Evolutionary conservation across 768 basidiomycete species (phyloP).

Genomic region (Hygrocybe punicea): DNA sequence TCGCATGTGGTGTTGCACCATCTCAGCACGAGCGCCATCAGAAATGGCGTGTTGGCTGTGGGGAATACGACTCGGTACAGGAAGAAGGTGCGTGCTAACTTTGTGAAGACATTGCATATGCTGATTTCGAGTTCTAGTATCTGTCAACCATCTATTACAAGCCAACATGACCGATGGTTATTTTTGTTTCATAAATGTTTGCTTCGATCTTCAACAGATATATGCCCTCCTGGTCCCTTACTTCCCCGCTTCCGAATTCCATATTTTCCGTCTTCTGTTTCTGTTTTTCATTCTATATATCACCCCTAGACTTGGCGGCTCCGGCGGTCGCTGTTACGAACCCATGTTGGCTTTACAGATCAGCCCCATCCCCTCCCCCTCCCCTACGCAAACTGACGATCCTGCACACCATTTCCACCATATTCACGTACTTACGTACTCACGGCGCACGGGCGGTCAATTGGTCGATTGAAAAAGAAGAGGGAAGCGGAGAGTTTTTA

Average conservation of each 20-base stretch:
- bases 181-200: background rate
- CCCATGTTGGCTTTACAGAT: too few relatives aligned
- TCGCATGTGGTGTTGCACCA: constrained; percentile 94
- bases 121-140: constrained; percentile 48
- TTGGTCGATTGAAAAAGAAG: too few relatives aligned
- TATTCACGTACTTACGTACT: too few relatives aligned
- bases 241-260: background rate
- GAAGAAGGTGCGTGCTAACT: constrained; percentile 63
- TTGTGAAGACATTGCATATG: constrained; percentile 11
- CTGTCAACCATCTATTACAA: constrained; percentile 84
- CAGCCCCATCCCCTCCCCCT: too few relatives aligned
- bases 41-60: constrained; percentile 89
- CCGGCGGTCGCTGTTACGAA: background rate
- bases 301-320: background rate
- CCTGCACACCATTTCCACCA: too few relatives aligned
- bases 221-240: background rate
- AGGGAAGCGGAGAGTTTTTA: too few relatives aligned
- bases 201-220: background rate
- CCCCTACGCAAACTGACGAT: too few relatives aligned
- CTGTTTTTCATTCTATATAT: background rate
- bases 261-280: background rate
- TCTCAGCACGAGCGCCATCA: constrained; percentile 90
- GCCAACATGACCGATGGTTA: constrained; percentile 42
- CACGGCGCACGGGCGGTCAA: too few relatives aligned
- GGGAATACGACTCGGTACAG: constrained; percentile 88